Conservation (phyloP, 2,329 filamentous ascomycete species). For the Phoma sp. region DNA sequence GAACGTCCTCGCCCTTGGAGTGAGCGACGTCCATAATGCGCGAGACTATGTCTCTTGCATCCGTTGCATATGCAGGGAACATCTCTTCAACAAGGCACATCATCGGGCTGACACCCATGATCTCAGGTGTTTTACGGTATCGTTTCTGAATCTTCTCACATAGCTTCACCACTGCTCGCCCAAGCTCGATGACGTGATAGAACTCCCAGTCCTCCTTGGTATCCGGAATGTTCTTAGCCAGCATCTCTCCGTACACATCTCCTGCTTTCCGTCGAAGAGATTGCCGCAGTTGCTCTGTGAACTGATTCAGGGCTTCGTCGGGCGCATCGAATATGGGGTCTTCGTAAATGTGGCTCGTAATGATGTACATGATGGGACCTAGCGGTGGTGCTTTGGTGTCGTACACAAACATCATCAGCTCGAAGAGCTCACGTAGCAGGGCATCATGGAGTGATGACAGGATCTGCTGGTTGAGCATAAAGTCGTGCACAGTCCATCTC, state of each 20-base stretch:
- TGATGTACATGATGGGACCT: conserved; percentile 78
- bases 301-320: conserved; percentile 74
- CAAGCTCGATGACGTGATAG: conserved; percentile 86
- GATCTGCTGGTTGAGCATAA: conserved; percentile 72
- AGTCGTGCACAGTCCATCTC: conserved; percentile 60
- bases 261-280: conserved; percentile 77
- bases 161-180: conserved; percentile 83
- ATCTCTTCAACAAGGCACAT: conserved; percentile 81
- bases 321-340: conserved; percentile 79
- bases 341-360: conserved; percentile 81
- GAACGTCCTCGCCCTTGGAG: conserved; percentile 75
- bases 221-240: conserved; percentile 81
- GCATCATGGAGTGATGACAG: conserved; percentile 80
- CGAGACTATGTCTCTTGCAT: conserved; percentile 83
- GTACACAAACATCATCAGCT: conserved; percentile 86
- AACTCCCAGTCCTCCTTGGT: conserved; percentile 88
- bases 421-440: conserved; percentile 84
- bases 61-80: conserved; percentile 88
- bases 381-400: conserved; percentile 85
- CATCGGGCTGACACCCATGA: conserved; percentile 77
- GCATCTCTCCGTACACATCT: conserved; percentile 79
- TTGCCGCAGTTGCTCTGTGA: conserved; percentile 73
- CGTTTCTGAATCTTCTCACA: conserved; percentile 91
- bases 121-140: conserved; percentile 84
- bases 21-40: conserved; percentile 79